Evolutionary conservation across 257 asterid species (phyloP), one percentile per base, ranked within the genome.

Genomic region (Phtheirospermum japonicum): DNA sequence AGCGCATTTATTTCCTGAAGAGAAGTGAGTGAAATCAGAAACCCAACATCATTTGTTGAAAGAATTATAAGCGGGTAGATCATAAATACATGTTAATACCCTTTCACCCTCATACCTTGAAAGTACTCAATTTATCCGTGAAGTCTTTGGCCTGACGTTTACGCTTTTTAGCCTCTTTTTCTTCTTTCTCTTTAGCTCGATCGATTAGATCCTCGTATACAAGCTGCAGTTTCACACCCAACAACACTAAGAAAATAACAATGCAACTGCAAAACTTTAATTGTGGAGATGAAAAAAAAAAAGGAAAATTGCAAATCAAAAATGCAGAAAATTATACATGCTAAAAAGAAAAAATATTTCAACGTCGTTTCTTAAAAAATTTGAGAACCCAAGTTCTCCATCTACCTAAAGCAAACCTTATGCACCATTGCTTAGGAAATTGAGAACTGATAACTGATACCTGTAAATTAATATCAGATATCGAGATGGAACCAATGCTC

Each of bases 141-240:
- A 93, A 93, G 64, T 89, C 97, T 67, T 85, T 89, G 39, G 85
- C 89, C 68, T 86, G 82, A 58, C 95, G 95, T 76, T 83, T 91
- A 30, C 83, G 93, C 82, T 87, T 93, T 78, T 85, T 93, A 63
- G 77, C 82, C 82, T 93, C 97, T 78, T 87, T 93, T 79, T 93
- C 99, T 76, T 93, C 97, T 73, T 87, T 93, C 67, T 93, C 99
- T 80, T 80, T 93, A 60, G 99, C 96, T 73, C 96, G 87, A 71
- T 85, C 97, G 46, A 89, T 75, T 57, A 93, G 80, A 79, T 93
- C 96, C 77, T 86, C 89, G 28, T 74, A 93, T 37, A 89, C 76
- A 69, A 89, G 95, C 99, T 93, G 78, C 76, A 79, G 67, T 63
- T 71, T 68, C 69, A 71, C 55, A 69, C 42, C 32, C 61, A 58